A percentile compares a stretch with the other conserved stretches of the same genome.
Evolutionary conservation across 2,329 filamentous ascomycete genomes (phyloP).

Genomic region (Bipolaris cookei): DNA sequence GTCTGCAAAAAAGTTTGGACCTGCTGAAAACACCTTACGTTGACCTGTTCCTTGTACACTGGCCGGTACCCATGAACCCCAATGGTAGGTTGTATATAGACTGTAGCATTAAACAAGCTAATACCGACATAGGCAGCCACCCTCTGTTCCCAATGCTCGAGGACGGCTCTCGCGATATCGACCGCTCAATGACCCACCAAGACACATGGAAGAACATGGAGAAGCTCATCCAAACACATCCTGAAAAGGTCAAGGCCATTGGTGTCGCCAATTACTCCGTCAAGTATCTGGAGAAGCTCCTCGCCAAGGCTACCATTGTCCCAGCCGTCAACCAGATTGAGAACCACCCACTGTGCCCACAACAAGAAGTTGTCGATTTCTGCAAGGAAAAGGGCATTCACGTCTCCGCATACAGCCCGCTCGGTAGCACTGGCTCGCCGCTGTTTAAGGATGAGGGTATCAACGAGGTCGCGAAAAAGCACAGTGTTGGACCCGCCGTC

Average conservation of each 20-base stretch:
- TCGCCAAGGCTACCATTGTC: slow-evolving; percentile 66
- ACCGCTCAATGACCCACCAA: slow-evolving; percentile 71
- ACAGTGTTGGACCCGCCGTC: slow-evolving; percentile 57
- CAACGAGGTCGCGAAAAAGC: slow-evolving; percentile 58
- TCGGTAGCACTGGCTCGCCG: slow-evolving; percentile 57
- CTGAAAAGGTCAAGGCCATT: slow-evolving; percentile 57
- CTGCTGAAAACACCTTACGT: slow-evolving; percentile 79
- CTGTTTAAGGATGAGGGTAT: slow-evolving; percentile 57
- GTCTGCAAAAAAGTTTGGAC: slow-evolving; percentile 74
- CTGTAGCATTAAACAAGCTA: not conserved
- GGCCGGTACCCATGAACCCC: slow-evolving; percentile 81
- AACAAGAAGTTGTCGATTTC: slow-evolving; percentile 73
- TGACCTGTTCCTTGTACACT: slow-evolving; percentile 83
- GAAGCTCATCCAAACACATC: slow-evolving; percentile 58
- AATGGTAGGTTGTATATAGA: slow-evolving; percentile 57
- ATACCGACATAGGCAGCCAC: slow-evolving; percentile 62
- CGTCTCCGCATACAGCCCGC: slow-evolving; percentile 70
- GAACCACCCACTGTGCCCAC: slow-evolving; percentile 73
- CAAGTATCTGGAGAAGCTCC: slow-evolving; percentile 56
- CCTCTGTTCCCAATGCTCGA: slow-evolving; percentile 75
- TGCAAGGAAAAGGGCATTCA: slow-evolving; percentile 73
- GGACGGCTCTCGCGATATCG: slow-evolving; percentile 76
- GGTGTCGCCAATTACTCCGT: slow-evolving; percentile 59
- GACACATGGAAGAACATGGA: slow-evolving; percentile 82
- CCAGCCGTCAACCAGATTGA: slow-evolving; percentile 76